phyloP scores from a whole-genome alignment of 106 monocot genomes.

The Apostasia ramifera region DNA sequence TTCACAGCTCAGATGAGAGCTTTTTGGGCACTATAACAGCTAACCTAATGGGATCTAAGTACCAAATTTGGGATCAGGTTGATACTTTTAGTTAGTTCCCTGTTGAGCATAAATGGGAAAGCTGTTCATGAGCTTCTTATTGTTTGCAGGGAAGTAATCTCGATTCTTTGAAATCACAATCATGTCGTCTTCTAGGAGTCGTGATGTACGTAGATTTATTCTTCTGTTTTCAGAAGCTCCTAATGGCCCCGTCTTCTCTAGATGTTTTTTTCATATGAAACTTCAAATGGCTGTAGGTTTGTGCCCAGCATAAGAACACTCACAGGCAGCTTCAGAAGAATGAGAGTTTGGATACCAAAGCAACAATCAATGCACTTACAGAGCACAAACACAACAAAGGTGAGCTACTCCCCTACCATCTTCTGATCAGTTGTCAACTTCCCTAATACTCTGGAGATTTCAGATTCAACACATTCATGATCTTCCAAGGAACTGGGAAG shows the following conservation, averaged over 20 bases:
- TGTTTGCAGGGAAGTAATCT: conserved; percentile 37
- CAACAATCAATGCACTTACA: conserved; percentile 74
- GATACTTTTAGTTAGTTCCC: neutral
- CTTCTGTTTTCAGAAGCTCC: neutral
- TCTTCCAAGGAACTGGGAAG: conserved; percentile 67
- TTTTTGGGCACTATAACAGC: conserved; percentile 71
- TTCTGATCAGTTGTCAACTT: neutral
- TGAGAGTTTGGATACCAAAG: conserved; percentile 82
- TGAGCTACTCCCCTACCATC: conserved; percentile 1
- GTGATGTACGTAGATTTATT: neutral
- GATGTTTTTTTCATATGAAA: neutral
- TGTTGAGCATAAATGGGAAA: neutral
- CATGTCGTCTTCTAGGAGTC: neutral
- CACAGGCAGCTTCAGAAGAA: conserved; percentile 76
- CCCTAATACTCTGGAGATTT: neutral
- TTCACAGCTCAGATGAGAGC: conserved; percentile 59
- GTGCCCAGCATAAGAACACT: conserved; percentile 66
- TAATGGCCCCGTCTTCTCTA: too few species aligned
- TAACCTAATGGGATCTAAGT: conserved; percentile 89
- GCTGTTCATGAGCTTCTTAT: neutral
- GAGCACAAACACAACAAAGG: conserved; percentile 60
- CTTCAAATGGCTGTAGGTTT: conserved; percentile 36
- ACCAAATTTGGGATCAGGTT: conserved; percentile 92
- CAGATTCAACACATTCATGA: conserved; percentile 80
- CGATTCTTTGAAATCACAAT: conserved; percentile 2